Percentiles rank a stretch among this genome's conserved stretches.
Conservation (phyloP, 768 basidiomycete species). For the Sarcomyxa edulis region DNA sequence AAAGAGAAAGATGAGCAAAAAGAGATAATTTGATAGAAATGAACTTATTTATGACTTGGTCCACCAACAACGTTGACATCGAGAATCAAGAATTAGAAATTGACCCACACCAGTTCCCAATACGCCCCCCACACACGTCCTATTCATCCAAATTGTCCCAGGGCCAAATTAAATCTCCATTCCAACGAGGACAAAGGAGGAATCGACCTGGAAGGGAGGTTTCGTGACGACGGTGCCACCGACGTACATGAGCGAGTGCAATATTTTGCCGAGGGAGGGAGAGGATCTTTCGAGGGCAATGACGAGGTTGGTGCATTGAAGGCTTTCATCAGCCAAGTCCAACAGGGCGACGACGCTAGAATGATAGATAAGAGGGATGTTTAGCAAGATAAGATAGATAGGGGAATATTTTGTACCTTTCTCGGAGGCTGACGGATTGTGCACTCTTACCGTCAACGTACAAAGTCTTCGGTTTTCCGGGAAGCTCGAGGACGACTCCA, state of each 20-base stretch:
- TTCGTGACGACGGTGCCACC: constrained; percentile 82
- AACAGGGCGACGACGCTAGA: constrained; percentile 78
- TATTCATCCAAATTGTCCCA: background rate
- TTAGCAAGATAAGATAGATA: constrained; percentile 3
- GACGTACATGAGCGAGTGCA: constrained; percentile 92
- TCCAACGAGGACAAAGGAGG: constrained; percentile 79
- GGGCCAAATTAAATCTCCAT: constrained; percentile 56
- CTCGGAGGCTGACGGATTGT: constrained; percentile 70
- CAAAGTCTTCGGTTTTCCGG: constrained; percentile 65
- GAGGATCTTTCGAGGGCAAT: constrained; percentile 76
- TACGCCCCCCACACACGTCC: too few relatives aligned
- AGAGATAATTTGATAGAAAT: too few relatives aligned
- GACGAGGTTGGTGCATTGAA: constrained; percentile 72
- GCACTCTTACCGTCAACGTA: constrained; percentile 86
- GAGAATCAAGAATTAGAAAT: too few relatives aligned
- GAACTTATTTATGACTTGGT: too few relatives aligned
- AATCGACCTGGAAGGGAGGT: constrained; percentile 70
- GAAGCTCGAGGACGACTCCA: constrained; percentile 72
- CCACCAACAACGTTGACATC: too few relatives aligned
- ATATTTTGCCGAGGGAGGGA: constrained; percentile 62
- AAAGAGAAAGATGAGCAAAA: too few relatives aligned
- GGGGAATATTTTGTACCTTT: constrained; percentile 51
- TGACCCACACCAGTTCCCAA: too few relatives aligned
- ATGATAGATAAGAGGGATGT: constrained; percentile 9
- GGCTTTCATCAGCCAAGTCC: constrained; percentile 82